Base-by-base conservation (phyloP, 75 land plant genomes). In the Larix kaempferi region DNA sequence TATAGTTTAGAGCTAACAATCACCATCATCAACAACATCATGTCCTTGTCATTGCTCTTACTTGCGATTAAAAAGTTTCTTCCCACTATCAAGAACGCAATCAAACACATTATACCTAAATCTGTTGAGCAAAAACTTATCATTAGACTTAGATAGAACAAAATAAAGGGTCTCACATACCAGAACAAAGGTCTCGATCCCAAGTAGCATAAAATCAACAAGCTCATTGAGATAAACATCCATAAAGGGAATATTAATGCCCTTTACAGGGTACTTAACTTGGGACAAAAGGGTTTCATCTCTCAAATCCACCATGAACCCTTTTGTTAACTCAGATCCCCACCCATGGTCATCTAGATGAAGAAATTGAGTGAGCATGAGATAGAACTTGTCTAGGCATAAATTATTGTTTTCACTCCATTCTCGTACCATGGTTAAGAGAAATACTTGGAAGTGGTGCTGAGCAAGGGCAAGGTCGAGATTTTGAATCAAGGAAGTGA, bases 371-470 rank as follows among this genome's bases (percentile, higher is more conserved):
- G n/a, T n/a, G n/a, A n/a, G n/a, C n/a, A n/a, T n/a, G n/a, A n/a
- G n/a, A n/a, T n/a, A n/a, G n/a, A n/a, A n/a, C n/a, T n/a, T n/a
- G n/a, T n/a, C n/a, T n/a, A n/a, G n/a, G n/a, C n/a, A n/a, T n/a
- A n/a, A n/a, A n/a, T n/a, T n/a, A n/a, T n/a, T n/a, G n/a, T n/a
- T n/a, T n/a, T n/a, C n/a, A n/a, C n/a, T 23, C 99, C 99, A 96
- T 85, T 96, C 99, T 5, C 97, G 88, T 23, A 91, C 83, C 78
- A 96, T 81, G 16, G 99, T 94, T 59, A 81, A 41, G 11, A 93
- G 56, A 78, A 89, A 91, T 12, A 64, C 83, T 54, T 82, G 76
- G 74, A 96, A 88, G 76, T 84, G 94, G 1, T 60, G 65, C 12
- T 77, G 33, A 1, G 90, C 74, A 21, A 92, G 78, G 4, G 87